A percentile compares a stretch with the other conserved stretches of the same genome.
These are phyloP conservation scores for Alternaria infectoria DNA, from an alignment of 2,329 filamentous ascomycete species.

Conservation along the genomic window DNA sequence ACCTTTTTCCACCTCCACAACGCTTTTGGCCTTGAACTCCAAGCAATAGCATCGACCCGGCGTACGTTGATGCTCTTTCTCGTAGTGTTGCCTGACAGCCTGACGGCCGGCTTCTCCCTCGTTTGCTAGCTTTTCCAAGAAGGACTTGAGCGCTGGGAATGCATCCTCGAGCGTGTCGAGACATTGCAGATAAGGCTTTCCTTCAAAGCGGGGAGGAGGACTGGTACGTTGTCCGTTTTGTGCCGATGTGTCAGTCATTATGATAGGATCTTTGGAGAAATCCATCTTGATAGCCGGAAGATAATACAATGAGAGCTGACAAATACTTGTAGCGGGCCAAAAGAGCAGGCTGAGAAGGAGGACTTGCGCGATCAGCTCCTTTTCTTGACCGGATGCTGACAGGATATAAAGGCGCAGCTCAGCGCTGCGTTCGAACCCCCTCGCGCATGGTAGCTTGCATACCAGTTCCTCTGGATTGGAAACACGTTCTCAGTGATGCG, in stretches of 20 bases:
- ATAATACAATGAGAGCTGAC: background rate
- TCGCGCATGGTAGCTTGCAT: background rate
- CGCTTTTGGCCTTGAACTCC: background rate
- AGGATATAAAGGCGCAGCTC: background rate
- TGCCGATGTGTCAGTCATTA: background rate
- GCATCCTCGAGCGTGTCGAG: background rate
- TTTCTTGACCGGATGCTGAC: background rate
- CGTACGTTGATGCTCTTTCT: background rate
- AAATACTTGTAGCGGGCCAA: background rate
- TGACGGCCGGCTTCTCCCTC: background rate
- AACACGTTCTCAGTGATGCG: background rate
- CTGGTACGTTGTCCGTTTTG: background rate
- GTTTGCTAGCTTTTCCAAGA: conserved; percentile 4
- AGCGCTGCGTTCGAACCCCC: background rate
- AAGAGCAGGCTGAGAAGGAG: background rate
- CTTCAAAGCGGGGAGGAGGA: background rate
- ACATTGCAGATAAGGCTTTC: background rate
- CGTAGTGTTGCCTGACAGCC: background rate
- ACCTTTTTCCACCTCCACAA: background rate
- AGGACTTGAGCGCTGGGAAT: conserved; percentile 3
- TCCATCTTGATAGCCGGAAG: background rate
- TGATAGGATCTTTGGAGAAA: background rate
- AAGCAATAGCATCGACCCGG: background rate
- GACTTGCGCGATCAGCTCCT: background rate
- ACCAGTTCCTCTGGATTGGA: background rate